These are phyloP conservation scores for Setomelanomma holmii DNA, from an alignment of 2,329 filamentous ascomycete species.

Conservation along the genomic window DNA sequence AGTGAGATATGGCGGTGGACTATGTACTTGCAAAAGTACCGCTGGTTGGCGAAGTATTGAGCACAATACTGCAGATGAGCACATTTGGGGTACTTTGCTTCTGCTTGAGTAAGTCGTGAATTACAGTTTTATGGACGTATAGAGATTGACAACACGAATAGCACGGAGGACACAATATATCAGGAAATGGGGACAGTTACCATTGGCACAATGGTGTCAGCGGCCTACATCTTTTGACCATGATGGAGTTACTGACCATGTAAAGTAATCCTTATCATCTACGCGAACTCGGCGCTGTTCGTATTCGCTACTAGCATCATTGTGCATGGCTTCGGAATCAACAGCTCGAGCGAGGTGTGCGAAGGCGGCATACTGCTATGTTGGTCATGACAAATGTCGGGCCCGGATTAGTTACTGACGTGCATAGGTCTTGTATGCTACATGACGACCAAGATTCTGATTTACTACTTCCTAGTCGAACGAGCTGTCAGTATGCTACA, in stretches of 20 bases:
- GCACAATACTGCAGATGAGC: constrained; percentile 27
- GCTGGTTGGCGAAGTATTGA: constrained; percentile 28
- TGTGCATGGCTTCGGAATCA: constrained; percentile 64
- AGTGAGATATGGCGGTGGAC: not conserved
- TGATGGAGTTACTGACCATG: not conserved
- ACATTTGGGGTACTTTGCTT: constrained; percentile 32
- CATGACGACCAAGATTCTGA: constrained; percentile 69
- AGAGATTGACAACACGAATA: constrained; percentile 8
- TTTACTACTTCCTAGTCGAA: constrained; percentile 71
- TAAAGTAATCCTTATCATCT: constrained; percentile 66
- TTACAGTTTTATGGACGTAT: not conserved
- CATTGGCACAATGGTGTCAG: constrained; percentile 30
- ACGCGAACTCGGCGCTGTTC: constrained; percentile 67
- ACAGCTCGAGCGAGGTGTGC: constrained; percentile 60
- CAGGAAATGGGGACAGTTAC: constrained; percentile 26
- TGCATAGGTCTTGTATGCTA: constrained; percentile 62
- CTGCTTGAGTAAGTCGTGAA: constrained; percentile 18
- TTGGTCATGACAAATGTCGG: constrained; percentile 4
- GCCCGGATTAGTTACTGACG: not conserved
- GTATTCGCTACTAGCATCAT: constrained; percentile 65
- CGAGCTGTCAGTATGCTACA: constrained; percentile 61
- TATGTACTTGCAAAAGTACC: constrained; percentile 28
- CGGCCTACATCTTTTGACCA: not conserved
- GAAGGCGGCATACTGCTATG: constrained; percentile 67
- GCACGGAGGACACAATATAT: constrained; percentile 34